Percentiles rank a stretch among this genome's conserved stretches.
These are phyloP conservation scores for Tetrahymena malaccensis DNA, from an alignment of 73 alveolate genomes.

Conservation along the genomic window DNA sequence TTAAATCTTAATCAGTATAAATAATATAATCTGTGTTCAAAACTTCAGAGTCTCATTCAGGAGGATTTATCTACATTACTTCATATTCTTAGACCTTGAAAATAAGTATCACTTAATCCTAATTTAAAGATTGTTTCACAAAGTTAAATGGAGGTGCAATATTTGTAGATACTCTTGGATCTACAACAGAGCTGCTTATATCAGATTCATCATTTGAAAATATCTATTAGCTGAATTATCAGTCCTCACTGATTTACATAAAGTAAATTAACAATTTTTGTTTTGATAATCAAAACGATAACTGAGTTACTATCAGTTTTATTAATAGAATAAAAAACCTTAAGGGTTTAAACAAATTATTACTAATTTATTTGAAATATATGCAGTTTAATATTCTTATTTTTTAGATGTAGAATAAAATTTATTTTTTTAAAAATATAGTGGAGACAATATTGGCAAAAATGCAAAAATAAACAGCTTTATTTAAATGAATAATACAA, in stretches of 20 bases:
- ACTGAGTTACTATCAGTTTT: no score
- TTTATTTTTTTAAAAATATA: no score
- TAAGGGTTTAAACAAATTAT: no score
- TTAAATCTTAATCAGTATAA: background rate
- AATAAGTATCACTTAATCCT: background rate
- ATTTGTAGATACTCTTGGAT: background rate
- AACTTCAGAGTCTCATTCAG: background rate
- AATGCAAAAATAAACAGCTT: background rate
- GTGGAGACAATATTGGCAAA: background rate
- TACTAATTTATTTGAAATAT: no score
- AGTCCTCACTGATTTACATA: background rate
- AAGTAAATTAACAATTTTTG: background rate
- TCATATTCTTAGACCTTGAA: background rate
- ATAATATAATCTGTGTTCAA: background rate
- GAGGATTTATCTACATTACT: background rate
- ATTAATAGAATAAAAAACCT: no score
- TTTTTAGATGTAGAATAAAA: no score
- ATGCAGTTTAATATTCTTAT: no score
- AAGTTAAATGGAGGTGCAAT: background rate
- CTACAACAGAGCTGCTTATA: background rate
- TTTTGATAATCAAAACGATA: no score
- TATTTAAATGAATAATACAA: background rate
- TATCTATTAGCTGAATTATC: no score
- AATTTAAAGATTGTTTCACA: background rate
- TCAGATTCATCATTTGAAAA: background rate